Percentiles rank a stretch among this genome's conserved stretches.
phyloP scores from a whole-genome alignment of 2,329 filamentous ascomycete species.

The Pseudogymnoascus sp. region DNA sequence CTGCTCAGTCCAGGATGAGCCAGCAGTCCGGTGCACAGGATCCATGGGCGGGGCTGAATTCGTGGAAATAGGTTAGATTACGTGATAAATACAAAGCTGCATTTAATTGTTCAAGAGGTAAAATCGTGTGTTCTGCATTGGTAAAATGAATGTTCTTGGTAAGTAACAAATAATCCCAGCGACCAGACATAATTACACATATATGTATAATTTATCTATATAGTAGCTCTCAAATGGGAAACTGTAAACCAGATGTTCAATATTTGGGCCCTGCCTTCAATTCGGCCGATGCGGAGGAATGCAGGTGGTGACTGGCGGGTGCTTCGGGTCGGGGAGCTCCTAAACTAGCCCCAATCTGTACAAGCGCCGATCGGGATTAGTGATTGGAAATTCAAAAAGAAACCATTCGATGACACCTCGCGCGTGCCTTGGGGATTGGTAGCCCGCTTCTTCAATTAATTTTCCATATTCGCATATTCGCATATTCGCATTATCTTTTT shows the following conservation, averaged over 20 bases:
- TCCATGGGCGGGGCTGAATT: constrained; percentile 64
- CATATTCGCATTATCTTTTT: constrained; percentile 2
- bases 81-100: background rate
- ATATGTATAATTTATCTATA: background rate
- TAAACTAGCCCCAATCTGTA: background rate
- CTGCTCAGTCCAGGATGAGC: constrained; percentile 24
- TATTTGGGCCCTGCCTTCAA: background rate
- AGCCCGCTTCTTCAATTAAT: constrained; percentile 1
- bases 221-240: background rate
- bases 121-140: background rate
- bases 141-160: background rate
- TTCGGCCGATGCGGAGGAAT: background rate
- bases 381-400: constrained; percentile 7
- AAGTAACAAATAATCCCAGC: background rate
- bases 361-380: constrained; percentile 3
- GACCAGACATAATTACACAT: background rate
- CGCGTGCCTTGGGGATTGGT: constrained; percentile 4
- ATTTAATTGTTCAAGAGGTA: background rate
- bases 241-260: background rate
- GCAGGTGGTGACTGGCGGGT: background rate
- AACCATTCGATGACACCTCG: constrained; percentile 5
- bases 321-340: background rate
- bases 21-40: constrained; percentile 36
- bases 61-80: constrained; percentile 48
- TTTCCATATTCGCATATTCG: constrained; percentile 5